phyloP scores from a whole-genome alignment of 192 early-diverging fungal species.

The Backusella circina region DNA sequence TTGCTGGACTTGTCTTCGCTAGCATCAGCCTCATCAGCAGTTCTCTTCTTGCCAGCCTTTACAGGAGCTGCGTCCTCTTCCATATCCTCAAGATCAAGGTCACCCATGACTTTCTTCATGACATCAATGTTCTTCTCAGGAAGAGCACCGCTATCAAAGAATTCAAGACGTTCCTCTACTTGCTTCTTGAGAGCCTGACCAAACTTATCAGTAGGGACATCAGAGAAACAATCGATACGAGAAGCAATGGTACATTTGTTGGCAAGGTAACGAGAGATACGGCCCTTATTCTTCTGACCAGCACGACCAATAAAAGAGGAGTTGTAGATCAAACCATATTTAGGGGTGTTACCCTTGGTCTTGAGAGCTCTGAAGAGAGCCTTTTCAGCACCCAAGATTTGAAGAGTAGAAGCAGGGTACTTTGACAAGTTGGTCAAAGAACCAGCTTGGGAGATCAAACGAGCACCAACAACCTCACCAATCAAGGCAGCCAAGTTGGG shows the following conservation, averaged over 20 bases:
- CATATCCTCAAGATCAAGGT: slow-evolving; percentile 47
- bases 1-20: slow-evolving; percentile 37
- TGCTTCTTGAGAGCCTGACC: slow-evolving; percentile 91
- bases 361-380: slow-evolving; percentile 97
- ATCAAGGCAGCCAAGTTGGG: slow-evolving; percentile 95
- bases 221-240: slow-evolving; percentile 94
- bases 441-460: slow-evolving; percentile 94
- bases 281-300: slow-evolving; percentile 95
- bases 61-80: slow-evolving; percentile 17
- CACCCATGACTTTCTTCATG: slow-evolving; percentile 81
- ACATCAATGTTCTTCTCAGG: slow-evolving; percentile 92
- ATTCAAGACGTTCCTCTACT: slow-evolving; percentile 93
- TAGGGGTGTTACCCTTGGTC: slow-evolving; percentile 94
- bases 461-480: slow-evolving; percentile 95
- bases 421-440: slow-evolving; percentile 96
- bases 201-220: slow-evolving; percentile 84
- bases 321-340: slow-evolving; percentile 98
- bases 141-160: slow-evolving; percentile 87
- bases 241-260: slow-evolving; percentile 98
- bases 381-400: slow-evolving; percentile 98
- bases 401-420: slow-evolving; percentile 95
- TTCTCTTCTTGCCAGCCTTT: slow-evolving; percentile 43
- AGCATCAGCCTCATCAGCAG: slow-evolving; percentile 24
- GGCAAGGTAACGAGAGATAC: slow-evolving; percentile 96
- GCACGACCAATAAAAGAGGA: slow-evolving; percentile 94